Base-by-base conservation (phyloP, 495 filamentous ascomycete genomes). In the Xylaria nigripes region DNA sequence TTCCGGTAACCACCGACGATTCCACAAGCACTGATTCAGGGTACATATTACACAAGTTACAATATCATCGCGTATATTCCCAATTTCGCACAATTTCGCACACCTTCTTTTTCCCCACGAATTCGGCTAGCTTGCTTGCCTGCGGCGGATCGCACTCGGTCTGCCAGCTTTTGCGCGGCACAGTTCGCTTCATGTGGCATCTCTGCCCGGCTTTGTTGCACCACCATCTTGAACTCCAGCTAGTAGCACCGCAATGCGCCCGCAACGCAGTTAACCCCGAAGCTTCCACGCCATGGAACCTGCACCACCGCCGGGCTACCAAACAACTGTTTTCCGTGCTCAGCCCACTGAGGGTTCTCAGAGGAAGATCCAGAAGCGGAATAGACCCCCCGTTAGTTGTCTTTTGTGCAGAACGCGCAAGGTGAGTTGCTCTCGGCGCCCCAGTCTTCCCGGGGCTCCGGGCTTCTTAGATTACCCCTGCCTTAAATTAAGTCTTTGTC, bases 401-500 rank as follows among this genome's bases (percentile, higher is more conserved):
- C 63, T 68, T 18, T 47, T 70, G 12, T 75, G 72, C 52, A 65
- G 68, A n/a, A 63, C 57, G 29, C 66, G 72, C 63, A 74, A 68
- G 57, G 63, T 63, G 44, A 70, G 68, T 70, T 49, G 15, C 46
- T 44, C 34, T 24, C 25, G 45, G 10, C 9, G 34, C 13, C 10
- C 18, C 6, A 19, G 23, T 16, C 41, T 7, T 10, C 27, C 32
- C 32, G 34, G 19, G 29, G 32, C 16, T 2, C 9, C 44, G 44
- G 24, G 44, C 36, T 6, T 36, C 19, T 45, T 50, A 3, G 22
- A 25, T 48, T 3, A 15, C 3, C 29, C 51, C 42, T 56, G 6
- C 49, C 34, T 30, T 59, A 30, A 43, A 51, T 53, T 67, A 36
- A 48, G 54, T 53, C n/a, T 55, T n/a, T 36, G 23, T 30, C 15